A percentile compares a stretch with the other conserved stretches of the same genome.
Conservation (phyloP, 2,329 filamentous ascomycete species). For the Talaromyces piceae region DNA sequence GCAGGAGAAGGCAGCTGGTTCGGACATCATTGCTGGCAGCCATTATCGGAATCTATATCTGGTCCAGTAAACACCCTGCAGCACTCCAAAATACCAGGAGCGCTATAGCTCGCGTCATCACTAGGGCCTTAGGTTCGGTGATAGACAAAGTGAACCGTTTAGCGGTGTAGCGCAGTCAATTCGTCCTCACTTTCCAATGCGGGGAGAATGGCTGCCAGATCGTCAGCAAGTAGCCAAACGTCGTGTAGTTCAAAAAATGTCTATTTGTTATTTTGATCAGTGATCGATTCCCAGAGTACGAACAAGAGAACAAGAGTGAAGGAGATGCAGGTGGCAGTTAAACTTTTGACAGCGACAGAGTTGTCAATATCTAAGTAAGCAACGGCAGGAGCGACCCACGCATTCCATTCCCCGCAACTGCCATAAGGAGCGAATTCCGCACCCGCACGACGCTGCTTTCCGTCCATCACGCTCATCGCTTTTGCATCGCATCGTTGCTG, state of each 20-base stretch:
- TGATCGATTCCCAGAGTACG: too few relatives aligned
- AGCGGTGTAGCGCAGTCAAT: not conserved
- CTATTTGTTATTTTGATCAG: too few relatives aligned
- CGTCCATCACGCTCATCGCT: not conserved
- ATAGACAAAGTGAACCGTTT: not conserved
- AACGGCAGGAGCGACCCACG: not conserved
- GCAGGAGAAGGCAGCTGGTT: slow-evolving; percentile 14
- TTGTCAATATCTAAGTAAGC: too few relatives aligned
- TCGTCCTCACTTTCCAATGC: not conserved
- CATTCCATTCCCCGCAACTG: too few relatives aligned
- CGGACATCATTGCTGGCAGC: slow-evolving; percentile 16
- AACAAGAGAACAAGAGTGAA: too few relatives aligned
- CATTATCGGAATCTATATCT: slow-evolving; percentile 14
- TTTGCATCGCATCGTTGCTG: not conserved
- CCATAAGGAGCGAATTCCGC: slow-evolving; percentile 1
- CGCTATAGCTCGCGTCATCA: not conserved
- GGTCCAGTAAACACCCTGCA: slow-evolving; percentile 6
- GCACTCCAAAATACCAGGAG: slow-evolving; percentile 8
- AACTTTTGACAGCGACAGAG: too few relatives aligned
- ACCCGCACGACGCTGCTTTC: slow-evolving; percentile 1
- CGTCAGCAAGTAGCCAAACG: too few relatives aligned
- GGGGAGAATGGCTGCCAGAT: not conserved
- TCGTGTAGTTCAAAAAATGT: too few relatives aligned
- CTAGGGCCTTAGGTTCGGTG: not conserved
- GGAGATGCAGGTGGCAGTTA: too few relatives aligned